Base-by-base conservation (phyloP, 345 rosid genomes). In the Lumnitzera littorea region DNA sequence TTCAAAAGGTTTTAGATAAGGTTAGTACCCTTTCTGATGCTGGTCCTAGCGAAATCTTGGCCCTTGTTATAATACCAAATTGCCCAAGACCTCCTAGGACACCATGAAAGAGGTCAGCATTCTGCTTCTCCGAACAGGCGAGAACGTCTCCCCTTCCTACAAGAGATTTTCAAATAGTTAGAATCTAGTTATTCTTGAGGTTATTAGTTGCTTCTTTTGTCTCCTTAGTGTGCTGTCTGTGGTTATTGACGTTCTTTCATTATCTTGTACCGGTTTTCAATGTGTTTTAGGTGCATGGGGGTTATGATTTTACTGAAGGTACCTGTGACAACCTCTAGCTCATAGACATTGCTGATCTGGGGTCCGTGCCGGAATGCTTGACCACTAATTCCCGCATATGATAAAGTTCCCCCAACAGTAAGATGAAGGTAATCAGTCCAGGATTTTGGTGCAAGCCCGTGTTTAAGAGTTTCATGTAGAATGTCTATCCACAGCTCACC, bases 371-470 rank as follows among this genome's bases (percentile, higher is more conserved):
- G 74, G 73, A 86, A 95, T 20, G 99, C 92, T 69, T 95, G 99
- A 55, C 99, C 97, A 25, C 99, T 88, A 41, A 95, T 86, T 51
- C 99, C 99, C 5, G 89, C 99, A 51, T 90, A 86, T 1, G 97
- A 88, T 24, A 90, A 62, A 57, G 99, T 95, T 17, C 99, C 97
- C 24, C 99, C 99, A 12, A 90, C 85, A 1, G 92, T 82, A 36
- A 95, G 76, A 74, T 95, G 87, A 64, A 95, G 92, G 83, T 95
- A 90, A 68, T 90, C 99, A 1, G 99, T 95, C 99, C 97, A 90
- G 2, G 99, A 86, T 74, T 82, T 88, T 3, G 97, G 99, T 64
- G 97, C 67, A 50, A 90, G 83, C 62, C 96, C 96, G 12, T 76
- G 50, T 73, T 80, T 84, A 25, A 95, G 84, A 56, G 95, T 90